Percentiles rank a stretch among this genome's conserved stretches.
These are phyloP conservation scores for Calocybe indica DNA, from an alignment of 768 basidiomycete species.

Conservation along the genomic window DNA sequence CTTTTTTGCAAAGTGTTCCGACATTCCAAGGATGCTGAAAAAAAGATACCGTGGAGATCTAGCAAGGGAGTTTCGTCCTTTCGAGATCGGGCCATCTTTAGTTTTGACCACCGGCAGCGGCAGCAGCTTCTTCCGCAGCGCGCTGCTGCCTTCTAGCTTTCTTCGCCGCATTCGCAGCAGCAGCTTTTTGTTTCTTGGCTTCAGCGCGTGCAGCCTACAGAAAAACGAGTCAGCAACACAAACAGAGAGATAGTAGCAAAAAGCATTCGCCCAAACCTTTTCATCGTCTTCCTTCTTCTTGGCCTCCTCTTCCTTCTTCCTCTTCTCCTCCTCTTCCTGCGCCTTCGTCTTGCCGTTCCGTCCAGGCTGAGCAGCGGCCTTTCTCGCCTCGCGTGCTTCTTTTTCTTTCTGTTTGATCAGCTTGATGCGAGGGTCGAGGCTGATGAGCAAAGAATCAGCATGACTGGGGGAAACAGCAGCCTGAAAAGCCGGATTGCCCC, in stretches of 20 bases:
- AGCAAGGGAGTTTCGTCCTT: too few species aligned
- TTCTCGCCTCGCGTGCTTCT: constrained; percentile 89
- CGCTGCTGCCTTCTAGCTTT: constrained; percentile 73
- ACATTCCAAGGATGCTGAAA: too few species aligned
- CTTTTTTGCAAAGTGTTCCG: too few species aligned
- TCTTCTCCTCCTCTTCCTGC: constrained; percentile 68
- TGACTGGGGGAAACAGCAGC: background rate
- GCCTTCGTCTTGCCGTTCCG: constrained; percentile 73
- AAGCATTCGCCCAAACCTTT: constrained; percentile 42
- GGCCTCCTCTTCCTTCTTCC: constrained; percentile 64
- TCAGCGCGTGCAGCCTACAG: constrained; percentile 54
- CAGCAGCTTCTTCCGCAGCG: constrained; percentile 32
- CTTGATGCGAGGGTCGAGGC: constrained; percentile 91
- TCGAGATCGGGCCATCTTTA: too few species aligned
- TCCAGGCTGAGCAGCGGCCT: constrained; percentile 44
- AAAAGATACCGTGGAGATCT: too few species aligned
- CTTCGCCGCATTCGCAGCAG: constrained; percentile 86
- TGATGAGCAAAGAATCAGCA: constrained; percentile 8
- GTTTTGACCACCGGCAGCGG: background rate
- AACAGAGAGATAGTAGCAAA: background rate
- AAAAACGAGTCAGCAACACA: background rate
- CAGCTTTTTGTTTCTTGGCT: constrained; percentile 80
- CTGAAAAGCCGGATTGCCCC: background rate
- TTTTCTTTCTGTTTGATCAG: constrained; percentile 96
- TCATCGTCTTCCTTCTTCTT: constrained; percentile 86